phyloP scores from a whole-genome alignment of 805 yeast genomes.

The Ogataea neopini region DNA sequence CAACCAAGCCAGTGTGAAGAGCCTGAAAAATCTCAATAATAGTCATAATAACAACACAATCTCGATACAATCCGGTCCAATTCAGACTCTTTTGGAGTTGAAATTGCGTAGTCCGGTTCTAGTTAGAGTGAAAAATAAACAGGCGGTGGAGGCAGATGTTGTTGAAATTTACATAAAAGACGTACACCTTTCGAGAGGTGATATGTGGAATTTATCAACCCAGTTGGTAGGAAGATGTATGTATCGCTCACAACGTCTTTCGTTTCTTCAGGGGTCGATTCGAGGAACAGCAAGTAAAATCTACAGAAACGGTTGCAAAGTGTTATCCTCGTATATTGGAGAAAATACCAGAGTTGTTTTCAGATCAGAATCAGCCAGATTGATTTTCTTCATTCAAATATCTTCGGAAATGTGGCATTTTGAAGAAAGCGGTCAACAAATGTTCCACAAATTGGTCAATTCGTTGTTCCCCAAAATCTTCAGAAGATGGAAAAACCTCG shows the following conservation, averaged over 20 bases:
- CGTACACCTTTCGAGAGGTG: conserved; percentile 79
- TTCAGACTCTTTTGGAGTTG: conserved; percentile 61
- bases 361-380: conserved; percentile 86
- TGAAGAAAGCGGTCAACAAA: conserved; percentile 92
- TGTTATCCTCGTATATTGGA: conserved; percentile 76
- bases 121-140: conserved; percentile 48
- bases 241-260: conserved; percentile 61
- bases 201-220: conserved; percentile 85
- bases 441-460: conserved; percentile 89
- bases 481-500: conserved; percentile 80
- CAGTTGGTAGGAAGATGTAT: conserved; percentile 62
- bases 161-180: conserved; percentile 83
- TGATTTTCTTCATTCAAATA: conserved; percentile 81
- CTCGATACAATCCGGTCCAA: conserved; percentile 59
- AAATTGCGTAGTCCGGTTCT: conserved; percentile 67
- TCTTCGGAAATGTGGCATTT: conserved; percentile 98
- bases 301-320: conserved; percentile 64
- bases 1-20: conserved; percentile 10
- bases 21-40: conserved; percentile 26
- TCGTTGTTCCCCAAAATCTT: conserved; percentile 90
- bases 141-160: conserved; percentile 70
- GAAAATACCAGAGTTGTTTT: conserved; percentile 76
- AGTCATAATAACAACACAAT: conserved; percentile 35
- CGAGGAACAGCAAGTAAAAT: conserved; percentile 65
- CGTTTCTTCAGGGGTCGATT: conserved; percentile 58